Base-by-base conservation (phyloP, 2,329 filamentous ascomycete species). In the Xylaria hypoxylon region DNA sequence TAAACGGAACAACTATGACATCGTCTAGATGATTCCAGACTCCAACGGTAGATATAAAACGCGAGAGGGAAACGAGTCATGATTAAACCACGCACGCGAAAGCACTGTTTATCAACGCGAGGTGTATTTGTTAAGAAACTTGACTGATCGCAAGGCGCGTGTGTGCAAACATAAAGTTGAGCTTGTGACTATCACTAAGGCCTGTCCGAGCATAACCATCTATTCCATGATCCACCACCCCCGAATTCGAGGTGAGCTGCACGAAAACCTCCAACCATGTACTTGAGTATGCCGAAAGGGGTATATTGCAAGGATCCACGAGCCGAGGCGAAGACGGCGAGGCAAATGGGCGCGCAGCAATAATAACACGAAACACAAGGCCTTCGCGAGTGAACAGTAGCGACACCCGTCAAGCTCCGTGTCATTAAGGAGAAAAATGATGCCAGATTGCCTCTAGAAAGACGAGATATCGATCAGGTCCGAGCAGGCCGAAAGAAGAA, bases 81-180 rank as follows among this genome's bases (percentile, higher is more conserved):
- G 13, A 45, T 45, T 35, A 31, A 66, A 67, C 48, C 67, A 68
- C 44, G 50, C 52, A 45, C 26, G 51, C 65, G 42, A 15, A 63
- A 48, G 19, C 38, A 64, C 8, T 35, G 51, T 17, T 61, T 59
- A 56, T 64, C 57, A 73, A 73, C 64, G 68, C 66, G 68, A 65
- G 2, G 19, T 74, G 67, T 70, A 75, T 75, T 75, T 58, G 71
- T 62, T 72, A 70, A 64, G 72, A 68, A 67, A 26, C 24, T 53
- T 67, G 68, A 71, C 68, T 64, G 64, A 70, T 67, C 45, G 65
- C 66, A 68, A 60, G 56, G 69, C 67, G 70, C 59, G 61, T 42
- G 42, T 55, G 44, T 65, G 67, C 51, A 64, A 68, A 69, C 45
- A 59, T 68, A 60, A 67, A 52, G 38, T 60, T 62, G 64, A 63